A percentile compares a stretch with the other conserved stretches of the same genome.
Evolutionary conservation across 2,329 filamentous ascomycete species (phyloP).

Genomic region (Microthyrium microscopicum): DNA sequence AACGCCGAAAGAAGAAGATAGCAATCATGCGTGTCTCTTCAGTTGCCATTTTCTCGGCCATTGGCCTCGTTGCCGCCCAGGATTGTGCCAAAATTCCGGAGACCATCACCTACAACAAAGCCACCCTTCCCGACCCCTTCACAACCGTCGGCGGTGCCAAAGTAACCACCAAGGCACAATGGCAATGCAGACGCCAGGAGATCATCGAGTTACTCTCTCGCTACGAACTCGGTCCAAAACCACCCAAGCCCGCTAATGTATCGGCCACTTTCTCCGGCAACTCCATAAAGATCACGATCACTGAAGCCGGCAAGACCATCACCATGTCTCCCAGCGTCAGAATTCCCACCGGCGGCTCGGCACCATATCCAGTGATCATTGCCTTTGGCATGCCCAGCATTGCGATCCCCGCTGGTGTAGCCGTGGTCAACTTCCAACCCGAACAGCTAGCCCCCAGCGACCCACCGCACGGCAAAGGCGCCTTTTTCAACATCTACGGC

Average conservation of each 20-base stretch:
- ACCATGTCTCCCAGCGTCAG: background rate
- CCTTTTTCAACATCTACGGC: constrained; percentile 44
- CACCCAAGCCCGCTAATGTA: constrained; percentile 29
- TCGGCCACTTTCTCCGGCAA: constrained; percentile 28
- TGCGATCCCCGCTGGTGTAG: background rate
- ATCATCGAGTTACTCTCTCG: constrained; percentile 32
- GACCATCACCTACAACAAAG: background rate
- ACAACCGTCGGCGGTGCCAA: background rate
- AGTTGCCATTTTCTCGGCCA: no score
- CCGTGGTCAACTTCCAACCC: background rate
- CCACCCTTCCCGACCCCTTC: background rate
- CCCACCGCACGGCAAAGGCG: constrained; percentile 33
- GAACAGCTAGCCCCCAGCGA: background rate
- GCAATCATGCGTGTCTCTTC: no score
- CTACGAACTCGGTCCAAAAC: constrained; percentile 35
- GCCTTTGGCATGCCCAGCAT: background rate
- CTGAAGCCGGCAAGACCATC: background rate
- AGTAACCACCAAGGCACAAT: background rate
- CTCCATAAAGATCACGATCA: constrained; percentile 24
- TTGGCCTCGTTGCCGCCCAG: background rate
- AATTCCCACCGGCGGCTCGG: background rate
- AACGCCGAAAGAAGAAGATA: no score
- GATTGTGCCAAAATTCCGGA: background rate
- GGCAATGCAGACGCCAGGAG: constrained; percentile 29
- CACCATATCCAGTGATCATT: background rate